phyloP scores from a whole-genome alignment of 129 eudicot genomes.

The Flaveria linearis region DNA sequence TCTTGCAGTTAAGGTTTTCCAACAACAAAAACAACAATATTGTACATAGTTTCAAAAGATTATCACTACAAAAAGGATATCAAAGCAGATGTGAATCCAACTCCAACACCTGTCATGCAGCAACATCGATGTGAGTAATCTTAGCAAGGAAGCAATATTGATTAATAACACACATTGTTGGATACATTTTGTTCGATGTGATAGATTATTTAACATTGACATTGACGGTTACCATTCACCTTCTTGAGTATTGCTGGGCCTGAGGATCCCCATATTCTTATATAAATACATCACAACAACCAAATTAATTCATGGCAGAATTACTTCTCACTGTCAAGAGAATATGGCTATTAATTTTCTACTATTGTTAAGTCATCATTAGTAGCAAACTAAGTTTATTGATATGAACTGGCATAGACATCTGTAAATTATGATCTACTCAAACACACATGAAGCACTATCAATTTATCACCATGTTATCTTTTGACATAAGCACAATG shows the following conservation, averaged over 20 bases:
- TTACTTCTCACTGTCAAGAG: not conserved
- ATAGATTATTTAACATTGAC: slow-evolving; percentile 10
- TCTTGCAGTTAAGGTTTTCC: slow-evolving; percentile 72
- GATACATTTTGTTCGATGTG: slow-evolving; percentile 16
- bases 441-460: not conserved
- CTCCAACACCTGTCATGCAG: slow-evolving; percentile 85
- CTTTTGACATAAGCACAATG: not conserved
- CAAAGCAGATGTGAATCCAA: slow-evolving; percentile 95
- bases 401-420: not conserved
- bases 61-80: slow-evolving; percentile 68
- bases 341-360: not conserved
- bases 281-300: not conserved
- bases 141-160: not conserved
- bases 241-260: not conserved
- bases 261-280: not conserved
- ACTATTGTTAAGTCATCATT: not conserved
- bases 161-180: slow-evolving; percentile 7
- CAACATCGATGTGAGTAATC: slow-evolving; percentile 25
- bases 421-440: not conserved
- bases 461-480: not conserved
- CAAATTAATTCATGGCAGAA: not conserved
- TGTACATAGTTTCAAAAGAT: slow-evolving; percentile 12
- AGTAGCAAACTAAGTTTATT: slow-evolving; percentile 2
- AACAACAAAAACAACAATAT: slow-evolving; percentile 17
- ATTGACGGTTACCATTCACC: not conserved